Evolutionary conservation across 2,329 filamentous ascomycete species (phyloP).

Genomic region (Eutypella sp.): DNA sequence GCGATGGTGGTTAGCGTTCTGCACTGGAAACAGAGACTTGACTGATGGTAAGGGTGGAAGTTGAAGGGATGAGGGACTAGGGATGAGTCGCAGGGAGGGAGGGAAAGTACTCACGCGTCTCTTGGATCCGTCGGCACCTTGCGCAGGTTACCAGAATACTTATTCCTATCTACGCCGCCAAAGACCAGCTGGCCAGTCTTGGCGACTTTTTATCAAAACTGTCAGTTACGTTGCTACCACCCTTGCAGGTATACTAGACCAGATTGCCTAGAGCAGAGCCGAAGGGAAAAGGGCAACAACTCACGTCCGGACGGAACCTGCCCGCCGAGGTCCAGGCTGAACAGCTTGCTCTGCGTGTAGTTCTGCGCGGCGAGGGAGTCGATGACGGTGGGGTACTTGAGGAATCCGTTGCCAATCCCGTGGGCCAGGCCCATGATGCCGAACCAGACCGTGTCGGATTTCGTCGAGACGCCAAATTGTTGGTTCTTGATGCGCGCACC

Average conservation of each 20-base stretch:
- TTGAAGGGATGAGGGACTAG: not conserved
- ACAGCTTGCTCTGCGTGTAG: constrained; percentile 44
- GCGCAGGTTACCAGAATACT: constrained; percentile 43
- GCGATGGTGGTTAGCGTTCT: not conserved
- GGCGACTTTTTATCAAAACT: constrained; percentile 20
- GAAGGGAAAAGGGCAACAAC: constrained; percentile 5
- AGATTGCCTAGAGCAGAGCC: not conserved
- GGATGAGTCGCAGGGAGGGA: constrained; percentile 8
- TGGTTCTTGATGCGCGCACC: constrained; percentile 37
- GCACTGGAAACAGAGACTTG: constrained; percentile 25
- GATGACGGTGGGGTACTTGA: constrained; percentile 48
- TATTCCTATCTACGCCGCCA: constrained; percentile 48
- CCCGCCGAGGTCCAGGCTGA: constrained; percentile 45
- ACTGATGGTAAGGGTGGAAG: not conserved
- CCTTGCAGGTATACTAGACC: not conserved
- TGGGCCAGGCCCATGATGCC: constrained; percentile 49
- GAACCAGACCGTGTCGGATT: constrained; percentile 42
- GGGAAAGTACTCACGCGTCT: constrained; percentile 24
- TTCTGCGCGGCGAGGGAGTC: constrained; percentile 43
- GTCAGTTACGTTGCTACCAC: constrained; percentile 1
- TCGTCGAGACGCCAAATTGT: constrained; percentile 44
- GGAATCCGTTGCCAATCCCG: constrained; percentile 34
- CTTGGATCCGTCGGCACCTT: constrained; percentile 36
- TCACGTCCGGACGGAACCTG: constrained; percentile 20
- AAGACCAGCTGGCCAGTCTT: constrained; percentile 47